Base-by-base conservation (phyloP, 345 rosid species). In the Mercurialis annua region DNA sequence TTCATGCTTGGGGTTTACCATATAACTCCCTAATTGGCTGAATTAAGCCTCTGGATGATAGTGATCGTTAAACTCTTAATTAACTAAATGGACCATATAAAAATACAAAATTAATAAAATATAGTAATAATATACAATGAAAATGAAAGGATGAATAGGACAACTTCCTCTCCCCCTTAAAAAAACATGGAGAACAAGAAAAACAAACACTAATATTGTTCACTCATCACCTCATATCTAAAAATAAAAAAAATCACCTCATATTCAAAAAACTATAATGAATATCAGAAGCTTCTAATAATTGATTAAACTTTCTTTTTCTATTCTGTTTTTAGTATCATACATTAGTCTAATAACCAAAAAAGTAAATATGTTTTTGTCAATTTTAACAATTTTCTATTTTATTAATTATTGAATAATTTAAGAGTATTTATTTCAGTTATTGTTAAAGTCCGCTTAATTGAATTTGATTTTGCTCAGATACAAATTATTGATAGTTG, bases 1-100 rank as follows among this genome's bases (percentile, higher is more conserved):
- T 53, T 61, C 23, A 7, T 72, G 72, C 66, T 5, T 17, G 77
- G 69, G 18, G 56, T 43, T 50, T 68, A 48, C 51, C 56, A 36
- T 10, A 20, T 65, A 66, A 79, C 21, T 50, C 31, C 66, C 67
- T 55, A 7, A 44, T 47, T 51, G 16, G 34, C 26, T 34, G 33
- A 29, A 54, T 59, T 54, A 43, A 27, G 11, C 5, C 23, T 49
- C 27, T 67, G 31, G 50, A 29, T 67, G 59, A 36, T 26, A 30
- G 36, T 63, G 23, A 65, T 52, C n/a, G n/a, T n/a, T n/a, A n/a
- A n/a, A n/a, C n/a, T n/a, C n/a, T n/a, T n/a, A n/a, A n/a, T n/a
- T n/a, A n/a, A n/a, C n/a, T n/a, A n/a, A n/a, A n/a, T 70, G 17
- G 51, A 63, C 57, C 36, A 36, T n/a, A n/a, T n/a, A n/a, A 38